A percentile compares a stretch with the other conserved stretches of the same genome.
Conservation (phyloP, 306 rosid species). For the Lupinus albus region DNA sequence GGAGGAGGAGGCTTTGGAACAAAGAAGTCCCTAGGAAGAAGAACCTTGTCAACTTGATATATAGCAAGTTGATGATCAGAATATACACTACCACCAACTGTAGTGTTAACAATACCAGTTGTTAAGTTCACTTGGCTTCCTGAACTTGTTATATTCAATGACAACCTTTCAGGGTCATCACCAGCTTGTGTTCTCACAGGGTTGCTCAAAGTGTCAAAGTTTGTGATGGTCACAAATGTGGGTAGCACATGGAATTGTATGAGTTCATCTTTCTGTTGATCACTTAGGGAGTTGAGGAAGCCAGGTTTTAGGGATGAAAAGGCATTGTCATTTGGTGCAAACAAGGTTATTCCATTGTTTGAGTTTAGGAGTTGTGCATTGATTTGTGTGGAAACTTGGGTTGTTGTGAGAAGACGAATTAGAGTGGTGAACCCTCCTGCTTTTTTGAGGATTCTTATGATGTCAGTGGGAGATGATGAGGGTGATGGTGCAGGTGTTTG, state of each 20-base stretch:
- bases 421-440: constrained; percentile 62
- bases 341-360: constrained; percentile 59
- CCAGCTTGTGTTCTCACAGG: constrained; percentile 75
- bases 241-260: constrained; percentile 66
- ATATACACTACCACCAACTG: constrained; percentile 64
- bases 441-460: constrained; percentile 61
- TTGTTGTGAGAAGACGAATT: constrained; percentile 62
- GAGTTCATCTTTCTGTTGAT: constrained; percentile 63
- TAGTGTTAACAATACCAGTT: constrained; percentile 64
- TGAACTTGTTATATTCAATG: constrained; percentile 61
- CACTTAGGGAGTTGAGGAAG: constrained; percentile 58
- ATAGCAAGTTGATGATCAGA: constrained; percentile 69
- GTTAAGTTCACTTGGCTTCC: constrained; percentile 65
- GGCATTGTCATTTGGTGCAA: constrained; percentile 65
- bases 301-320: constrained; percentile 63
- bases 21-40: constrained; percentile 62
- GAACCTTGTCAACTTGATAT: constrained; percentile 67
- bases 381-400: constrained; percentile 62
- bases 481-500: constrained; percentile 59
- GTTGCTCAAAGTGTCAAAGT: constrained; percentile 70
- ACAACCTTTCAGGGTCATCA: constrained; percentile 53
- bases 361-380: constrained; percentile 58
- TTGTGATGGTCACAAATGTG: constrained; percentile 54
- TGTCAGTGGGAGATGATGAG: constrained; percentile 59
- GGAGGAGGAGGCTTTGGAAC: constrained; percentile 61